phyloP scores from a whole-genome alignment of 805 yeast species.

The Dipodascopsis tothii region DNA sequence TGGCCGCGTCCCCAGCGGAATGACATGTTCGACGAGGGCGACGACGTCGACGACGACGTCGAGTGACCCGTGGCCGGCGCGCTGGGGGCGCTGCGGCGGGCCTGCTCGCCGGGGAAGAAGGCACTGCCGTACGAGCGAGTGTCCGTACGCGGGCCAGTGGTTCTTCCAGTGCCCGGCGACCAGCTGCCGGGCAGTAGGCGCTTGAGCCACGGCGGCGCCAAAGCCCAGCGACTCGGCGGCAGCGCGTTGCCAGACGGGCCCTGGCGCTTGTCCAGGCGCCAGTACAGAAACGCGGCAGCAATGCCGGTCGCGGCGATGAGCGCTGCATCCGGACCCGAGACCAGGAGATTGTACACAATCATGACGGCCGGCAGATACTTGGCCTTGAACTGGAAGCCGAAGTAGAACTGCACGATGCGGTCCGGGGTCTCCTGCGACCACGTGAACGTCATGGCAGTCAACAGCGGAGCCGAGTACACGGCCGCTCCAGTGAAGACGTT shows the following conservation, averaged over 20 bases:
- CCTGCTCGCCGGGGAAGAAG: slow-evolving; percentile 10
- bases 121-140: slow-evolving; percentile 22
- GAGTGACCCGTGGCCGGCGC: neutral
- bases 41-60: neutral
- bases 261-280: slow-evolving; percentile 28
- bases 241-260: slow-evolving; percentile 19
- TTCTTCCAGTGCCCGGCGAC: slow-evolving; percentile 20
- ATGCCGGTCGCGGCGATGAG: slow-evolving; percentile 29
- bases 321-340: slow-evolving; percentile 26
- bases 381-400: slow-evolving; percentile 29
- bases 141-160: slow-evolving; percentile 14
- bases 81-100: neutral
- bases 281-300: slow-evolving; percentile 30
- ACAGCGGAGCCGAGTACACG: slow-evolving; percentile 27
- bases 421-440: slow-evolving; percentile 34
- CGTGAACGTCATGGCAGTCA: slow-evolving; percentile 33
- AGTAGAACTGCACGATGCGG: slow-evolving; percentile 26
- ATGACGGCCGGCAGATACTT: slow-evolving; percentile 31
- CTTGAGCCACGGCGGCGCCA: slow-evolving; percentile 18
- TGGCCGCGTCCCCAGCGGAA: slow-evolving; percentile 13
- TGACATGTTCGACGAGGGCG: neutral
- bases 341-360: slow-evolving; percentile 26
- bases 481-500: slow-evolving; percentile 22
- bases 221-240: slow-evolving; percentile 24
- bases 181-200: slow-evolving; percentile 18